phyloP scores from a whole-genome alignment of 192 early-diverging fungal genomes.

The Coemansia sp. region DNA sequence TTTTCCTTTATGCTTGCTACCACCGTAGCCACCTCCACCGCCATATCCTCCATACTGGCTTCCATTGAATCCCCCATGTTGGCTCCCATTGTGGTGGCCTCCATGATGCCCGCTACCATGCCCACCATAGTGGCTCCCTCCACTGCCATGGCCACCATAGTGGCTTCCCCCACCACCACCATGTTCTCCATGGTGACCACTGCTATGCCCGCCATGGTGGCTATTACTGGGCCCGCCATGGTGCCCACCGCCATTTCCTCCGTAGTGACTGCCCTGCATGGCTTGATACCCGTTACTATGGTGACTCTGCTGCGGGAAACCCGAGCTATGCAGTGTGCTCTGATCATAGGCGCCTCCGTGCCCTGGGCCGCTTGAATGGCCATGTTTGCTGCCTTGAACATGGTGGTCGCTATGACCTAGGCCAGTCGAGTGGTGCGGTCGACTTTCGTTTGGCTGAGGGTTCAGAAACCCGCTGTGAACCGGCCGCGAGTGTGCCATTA shows the following conservation, averaged over 20 bases:
- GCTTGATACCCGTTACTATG: neutral
- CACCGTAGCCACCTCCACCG: neutral
- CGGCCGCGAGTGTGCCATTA: slow-evolving; percentile 7
- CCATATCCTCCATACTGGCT: slow-evolving; percentile 11
- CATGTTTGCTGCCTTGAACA: neutral
- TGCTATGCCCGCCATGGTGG: neutral
- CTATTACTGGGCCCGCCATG: neutral
- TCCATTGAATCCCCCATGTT: neutral
- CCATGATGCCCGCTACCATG: slow-evolving; percentile 4
- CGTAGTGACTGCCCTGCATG: slow-evolving; percentile 7
- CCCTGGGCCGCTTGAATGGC: neutral
- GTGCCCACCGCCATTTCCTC: slow-evolving; percentile 1
- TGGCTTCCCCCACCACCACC: slow-evolving; percentile 1
- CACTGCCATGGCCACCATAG: neutral
- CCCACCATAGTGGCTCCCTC: slow-evolving; percentile 1
- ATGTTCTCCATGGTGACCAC: neutral
- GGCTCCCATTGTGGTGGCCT: neutral
- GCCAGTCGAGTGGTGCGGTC: neutral
- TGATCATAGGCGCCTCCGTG: neutral
- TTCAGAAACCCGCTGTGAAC: slow-evolving; percentile 7
- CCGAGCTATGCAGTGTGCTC: neutral
- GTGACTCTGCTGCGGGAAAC: slow-evolving; percentile 1
- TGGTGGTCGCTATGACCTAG: neutral
- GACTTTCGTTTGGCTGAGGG: slow-evolving; percentile 5
- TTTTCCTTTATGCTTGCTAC: neutral